These are phyloP conservation scores for Trichopus zeylanicus DNA, from an alignment of 116 monocot species.

Conservation along the genomic window DNA sequence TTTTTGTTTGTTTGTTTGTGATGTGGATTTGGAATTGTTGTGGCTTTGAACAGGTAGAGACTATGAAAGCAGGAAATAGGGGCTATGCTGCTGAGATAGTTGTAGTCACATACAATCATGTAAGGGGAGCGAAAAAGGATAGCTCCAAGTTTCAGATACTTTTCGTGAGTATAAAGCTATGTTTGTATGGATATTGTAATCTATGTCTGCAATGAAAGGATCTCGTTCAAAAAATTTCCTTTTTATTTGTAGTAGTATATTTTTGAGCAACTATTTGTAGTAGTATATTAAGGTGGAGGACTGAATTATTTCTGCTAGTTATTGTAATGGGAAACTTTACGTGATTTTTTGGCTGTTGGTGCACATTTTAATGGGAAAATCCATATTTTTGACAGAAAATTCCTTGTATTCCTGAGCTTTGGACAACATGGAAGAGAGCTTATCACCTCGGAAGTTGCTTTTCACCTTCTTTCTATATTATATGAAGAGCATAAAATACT, in stretches of 20 bases:
- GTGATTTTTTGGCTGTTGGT: not conserved
- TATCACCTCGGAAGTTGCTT: slow-evolving; percentile 91
- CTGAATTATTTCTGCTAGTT: too few relatives aligned
- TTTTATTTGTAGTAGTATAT: too few relatives aligned
- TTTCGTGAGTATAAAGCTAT: slow-evolving; percentile 54
- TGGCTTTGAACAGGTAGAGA: slow-evolving; percentile 54
- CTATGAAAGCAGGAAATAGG: slow-evolving; percentile 39
- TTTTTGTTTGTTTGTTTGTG: not conserved
- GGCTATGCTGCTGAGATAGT: slow-evolving; percentile 72
- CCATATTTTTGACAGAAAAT: slow-evolving; percentile 55
- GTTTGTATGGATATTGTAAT: too few relatives aligned
- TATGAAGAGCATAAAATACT: slow-evolving; percentile 38
- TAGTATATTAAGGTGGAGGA: too few relatives aligned
- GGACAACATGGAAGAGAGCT: slow-evolving; percentile 98
- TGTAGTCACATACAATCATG: slow-evolving; percentile 55
- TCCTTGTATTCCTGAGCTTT: slow-evolving; percentile 88
- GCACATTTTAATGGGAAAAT: slow-evolving; percentile 26
- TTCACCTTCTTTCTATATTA: slow-evolving; percentile 67
- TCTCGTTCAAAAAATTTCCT: not conserved
- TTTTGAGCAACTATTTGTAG: too few relatives aligned
- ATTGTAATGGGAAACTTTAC: too few relatives aligned
- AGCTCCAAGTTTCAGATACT: slow-evolving; percentile 53
- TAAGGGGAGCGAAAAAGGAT: slow-evolving; percentile 13
- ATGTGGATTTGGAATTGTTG: not conserved
- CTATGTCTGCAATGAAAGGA: not conserved